Evolutionary conservation across 768 basidiomycete species (phyloP).

Genomic region (Panellus pusillus): DNA sequence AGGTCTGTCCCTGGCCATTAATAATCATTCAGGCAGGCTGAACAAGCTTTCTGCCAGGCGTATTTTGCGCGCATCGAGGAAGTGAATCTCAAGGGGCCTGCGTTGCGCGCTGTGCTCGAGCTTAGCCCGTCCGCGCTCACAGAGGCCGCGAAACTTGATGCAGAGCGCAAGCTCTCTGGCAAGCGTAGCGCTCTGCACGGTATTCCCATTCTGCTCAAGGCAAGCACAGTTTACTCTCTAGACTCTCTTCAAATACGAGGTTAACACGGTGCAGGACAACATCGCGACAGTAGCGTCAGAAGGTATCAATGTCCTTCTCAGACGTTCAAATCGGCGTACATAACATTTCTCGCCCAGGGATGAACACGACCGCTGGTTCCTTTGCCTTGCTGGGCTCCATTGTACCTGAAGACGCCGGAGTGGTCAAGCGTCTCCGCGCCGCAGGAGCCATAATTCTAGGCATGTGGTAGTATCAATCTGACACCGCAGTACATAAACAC

Average conservation of each 20-base stretch:
- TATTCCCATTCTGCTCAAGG: slow-evolving; percentile 54
- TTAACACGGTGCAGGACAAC: slow-evolving; percentile 37
- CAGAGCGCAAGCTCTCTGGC: slow-evolving; percentile 41
- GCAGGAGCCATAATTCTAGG: slow-evolving; percentile 49
- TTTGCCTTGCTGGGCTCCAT: slow-evolving; percentile 42
- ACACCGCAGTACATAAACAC: slow-evolving; percentile 10
- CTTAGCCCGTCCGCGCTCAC: slow-evolving; percentile 51
- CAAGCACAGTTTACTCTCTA: neutral
- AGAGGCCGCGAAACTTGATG: slow-evolving; percentile 52
- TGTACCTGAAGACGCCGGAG: slow-evolving; percentile 46
- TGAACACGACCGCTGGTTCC: slow-evolving; percentile 50
- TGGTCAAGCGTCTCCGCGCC: slow-evolving; percentile 42
- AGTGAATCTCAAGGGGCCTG: slow-evolving; percentile 51
- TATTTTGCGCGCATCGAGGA: slow-evolving; percentile 69
- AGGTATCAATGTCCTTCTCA: slow-evolving; percentile 25
- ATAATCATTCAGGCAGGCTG: too few relatives aligned
- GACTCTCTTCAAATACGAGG: neutral
- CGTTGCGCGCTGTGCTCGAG: slow-evolving; percentile 58
- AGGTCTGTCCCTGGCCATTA: slow-evolving; percentile 35
- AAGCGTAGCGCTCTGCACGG: slow-evolving; percentile 53
- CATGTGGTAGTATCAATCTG: slow-evolving; percentile 5
- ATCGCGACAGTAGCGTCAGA: slow-evolving; percentile 47
- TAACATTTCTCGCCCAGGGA: slow-evolving; percentile 26
- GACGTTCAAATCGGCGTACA: too few relatives aligned
- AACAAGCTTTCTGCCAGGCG: slow-evolving; percentile 37